Percentiles rank a stretch among this genome's conserved stretches.
Evolutionary conservation across 768 basidiomycete genomes (phyloP).

Genomic region (Heimioporus sp.): DNA sequence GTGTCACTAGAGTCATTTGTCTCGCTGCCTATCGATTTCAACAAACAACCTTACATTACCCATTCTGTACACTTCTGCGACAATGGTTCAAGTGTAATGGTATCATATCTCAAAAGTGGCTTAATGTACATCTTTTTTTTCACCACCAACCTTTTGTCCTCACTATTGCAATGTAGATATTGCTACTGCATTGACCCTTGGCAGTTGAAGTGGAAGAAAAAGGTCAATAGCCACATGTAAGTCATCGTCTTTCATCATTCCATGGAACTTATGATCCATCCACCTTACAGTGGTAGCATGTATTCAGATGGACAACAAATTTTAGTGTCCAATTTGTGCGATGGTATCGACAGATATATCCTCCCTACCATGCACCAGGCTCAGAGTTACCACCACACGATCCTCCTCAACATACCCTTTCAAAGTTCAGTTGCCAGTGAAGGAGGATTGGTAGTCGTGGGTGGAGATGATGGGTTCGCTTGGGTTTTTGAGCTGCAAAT

Average conservation of each 20-base stretch:
- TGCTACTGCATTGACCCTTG: conserved; percentile 1
- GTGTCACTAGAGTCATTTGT: no score
- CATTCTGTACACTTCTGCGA: no score
- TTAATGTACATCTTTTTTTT: neutral
- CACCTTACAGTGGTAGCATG: neutral
- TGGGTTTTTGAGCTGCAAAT: neutral
- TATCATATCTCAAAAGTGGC: no score
- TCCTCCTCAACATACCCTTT: conserved; percentile 3
- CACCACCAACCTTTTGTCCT: no score
- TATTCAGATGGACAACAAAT: conserved; percentile 1
- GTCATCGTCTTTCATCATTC: neutral
- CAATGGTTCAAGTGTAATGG: no score
- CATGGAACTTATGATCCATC: no score
- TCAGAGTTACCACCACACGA: neutral
- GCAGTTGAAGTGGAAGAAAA: conserved; percentile 9
- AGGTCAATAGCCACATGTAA: neutral
- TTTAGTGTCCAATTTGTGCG: conserved; percentile 3
- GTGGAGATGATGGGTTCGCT: conserved; percentile 9
- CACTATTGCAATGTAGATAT: neutral
- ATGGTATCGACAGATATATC: conserved; percentile 6
- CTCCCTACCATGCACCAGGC: neutral
- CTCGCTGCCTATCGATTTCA: no score
- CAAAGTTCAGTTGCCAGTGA: conserved; percentile 2
- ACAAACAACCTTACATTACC: no score
- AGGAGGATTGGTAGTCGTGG: neutral